Percentiles rank a stretch among this genome's conserved stretches.
phyloP scores from a whole-genome alignment of 768 basidiomycete genomes.

The Russula compacta region DNA sequence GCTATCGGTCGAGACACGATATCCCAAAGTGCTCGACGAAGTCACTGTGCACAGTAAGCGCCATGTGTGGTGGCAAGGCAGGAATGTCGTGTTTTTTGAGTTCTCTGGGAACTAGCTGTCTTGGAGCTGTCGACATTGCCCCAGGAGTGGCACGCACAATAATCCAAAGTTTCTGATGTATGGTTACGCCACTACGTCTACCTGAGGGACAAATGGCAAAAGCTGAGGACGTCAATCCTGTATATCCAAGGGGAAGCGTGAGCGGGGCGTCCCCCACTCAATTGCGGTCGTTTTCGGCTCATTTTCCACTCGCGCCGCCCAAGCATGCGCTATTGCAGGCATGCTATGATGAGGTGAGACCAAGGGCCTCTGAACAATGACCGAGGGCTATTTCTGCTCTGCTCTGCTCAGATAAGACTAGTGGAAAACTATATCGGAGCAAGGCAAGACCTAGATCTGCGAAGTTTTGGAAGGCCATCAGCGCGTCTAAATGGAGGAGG shows the following conservation, averaged over 20 bases:
- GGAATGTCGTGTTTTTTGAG: neutral
- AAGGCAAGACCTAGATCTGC: neutral
- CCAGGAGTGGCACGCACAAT: neutral
- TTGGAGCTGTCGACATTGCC: neutral
- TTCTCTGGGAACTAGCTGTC: neutral
- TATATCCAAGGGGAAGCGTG: too few species aligned
- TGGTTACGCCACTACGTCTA: too few species aligned
- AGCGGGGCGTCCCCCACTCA: too few species aligned
- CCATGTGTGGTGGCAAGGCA: neutral
- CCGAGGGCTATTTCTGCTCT: too few species aligned
- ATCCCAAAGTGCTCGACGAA: neutral
- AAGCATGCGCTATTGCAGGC: too few species aligned
- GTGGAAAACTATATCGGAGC: neutral
- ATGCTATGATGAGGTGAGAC: too few species aligned
- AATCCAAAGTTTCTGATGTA: too few species aligned
- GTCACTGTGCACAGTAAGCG: neutral
- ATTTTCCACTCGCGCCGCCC: too few species aligned
- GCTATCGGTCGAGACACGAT: neutral
- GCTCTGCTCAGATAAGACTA: neutral
- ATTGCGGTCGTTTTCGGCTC: too few species aligned
- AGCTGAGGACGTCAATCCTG: too few species aligned
- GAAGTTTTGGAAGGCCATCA: neutral
- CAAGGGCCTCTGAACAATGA: too few species aligned
- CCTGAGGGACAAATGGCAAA: too few species aligned
- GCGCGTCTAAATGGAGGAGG: neutral